phyloP scores from a whole-genome alignment of 495 filamentous ascomycete species.

The Melanomma pulvis-pyrius region DNA sequence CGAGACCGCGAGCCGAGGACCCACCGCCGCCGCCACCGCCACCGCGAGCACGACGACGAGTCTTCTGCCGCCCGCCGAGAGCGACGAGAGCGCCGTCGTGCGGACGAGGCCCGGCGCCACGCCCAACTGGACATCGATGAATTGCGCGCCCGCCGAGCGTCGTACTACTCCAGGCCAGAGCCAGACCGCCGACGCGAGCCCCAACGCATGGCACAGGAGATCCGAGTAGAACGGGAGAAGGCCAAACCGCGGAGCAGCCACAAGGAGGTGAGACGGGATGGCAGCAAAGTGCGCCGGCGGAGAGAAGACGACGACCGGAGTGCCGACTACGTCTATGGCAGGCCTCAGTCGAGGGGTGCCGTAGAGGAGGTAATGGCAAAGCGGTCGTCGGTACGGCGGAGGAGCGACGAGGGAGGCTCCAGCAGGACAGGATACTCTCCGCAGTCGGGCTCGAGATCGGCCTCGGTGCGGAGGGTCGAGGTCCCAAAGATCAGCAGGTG shows the following conservation, averaged over 20 bases:
- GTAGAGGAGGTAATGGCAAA: constrained; percentile 22
- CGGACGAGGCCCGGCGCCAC: constrained; percentile 21
- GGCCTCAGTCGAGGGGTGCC: constrained; percentile 22
- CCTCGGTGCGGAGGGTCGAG: constrained; percentile 20
- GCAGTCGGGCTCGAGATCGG: constrained; percentile 23
- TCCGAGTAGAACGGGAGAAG: constrained; percentile 17
- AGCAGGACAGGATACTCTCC: constrained; percentile 17
- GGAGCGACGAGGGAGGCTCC: constrained; percentile 29
- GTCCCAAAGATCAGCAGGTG: constrained; percentile 26
- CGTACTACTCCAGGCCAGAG: constrained; percentile 24
- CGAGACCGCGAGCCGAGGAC: constrained; percentile 23
- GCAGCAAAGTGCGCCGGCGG: constrained; percentile 24
- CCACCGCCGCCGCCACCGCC: constrained; percentile 25
- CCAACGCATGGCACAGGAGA: constrained; percentile 36
- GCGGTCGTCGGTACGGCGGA: constrained; percentile 12
- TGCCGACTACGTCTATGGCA: constrained; percentile 35
- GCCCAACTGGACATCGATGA: constrained; percentile 33
- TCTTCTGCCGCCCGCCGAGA: constrained; percentile 15
- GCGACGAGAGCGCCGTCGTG: constrained; percentile 20
- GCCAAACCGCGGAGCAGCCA: constrained; percentile 19
- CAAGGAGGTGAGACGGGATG: constrained; percentile 27
- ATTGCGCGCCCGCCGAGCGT: constrained; percentile 18
- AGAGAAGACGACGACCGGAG: constrained; percentile 18
- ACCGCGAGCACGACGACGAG: constrained; percentile 30
- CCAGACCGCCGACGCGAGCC: constrained; percentile 18